Evolutionary conservation across 2,329 filamentous ascomycete species (phyloP).

Genomic region (Westerdykella sp.): DNA sequence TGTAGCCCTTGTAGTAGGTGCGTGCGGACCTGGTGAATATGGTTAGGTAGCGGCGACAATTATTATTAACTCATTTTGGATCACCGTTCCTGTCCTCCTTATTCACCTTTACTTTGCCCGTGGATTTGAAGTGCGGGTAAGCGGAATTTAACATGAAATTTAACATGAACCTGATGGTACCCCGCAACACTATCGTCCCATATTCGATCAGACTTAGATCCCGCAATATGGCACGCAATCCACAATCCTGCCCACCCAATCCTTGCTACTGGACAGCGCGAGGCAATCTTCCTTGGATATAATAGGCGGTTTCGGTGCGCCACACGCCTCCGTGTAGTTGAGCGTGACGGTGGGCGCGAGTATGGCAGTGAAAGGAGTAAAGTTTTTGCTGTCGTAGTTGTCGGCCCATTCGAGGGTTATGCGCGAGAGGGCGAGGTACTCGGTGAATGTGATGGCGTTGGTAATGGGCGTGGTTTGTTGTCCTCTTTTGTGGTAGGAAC

Average conservation of each 20-base stretch:
- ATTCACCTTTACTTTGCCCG: too few relatives aligned
- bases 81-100: too few relatives aligned
- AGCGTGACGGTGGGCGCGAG: constrained; percentile 5
- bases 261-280: constrained; percentile 3
- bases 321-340: constrained; percentile 7
- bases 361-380: constrained; percentile 3
- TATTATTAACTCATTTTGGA: too few relatives aligned
- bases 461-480: neutral
- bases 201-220: constrained; percentile 6
- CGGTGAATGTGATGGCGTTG: constrained; percentile 6
- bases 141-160: too few relatives aligned
- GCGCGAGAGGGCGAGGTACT: constrained; percentile 4
- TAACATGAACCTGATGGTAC: constrained; percentile 5
- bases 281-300: constrained; percentile 2
- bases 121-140: too few relatives aligned
- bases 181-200: constrained; percentile 4
- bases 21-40: constrained; percentile 2
- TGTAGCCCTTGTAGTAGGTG: constrained; percentile 8
- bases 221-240: constrained; percentile 8
- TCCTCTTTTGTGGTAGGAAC: too few relatives aligned
- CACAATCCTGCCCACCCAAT: constrained; percentile 5
- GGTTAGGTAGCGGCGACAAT: too few relatives aligned
- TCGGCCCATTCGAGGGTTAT: constrained; percentile 10
- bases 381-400: constrained; percentile 5
- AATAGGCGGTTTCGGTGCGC: constrained; percentile 2